Base-by-base conservation (phyloP, 2,329 filamentous ascomycete species). In the Ophiostoma ips region DNA sequence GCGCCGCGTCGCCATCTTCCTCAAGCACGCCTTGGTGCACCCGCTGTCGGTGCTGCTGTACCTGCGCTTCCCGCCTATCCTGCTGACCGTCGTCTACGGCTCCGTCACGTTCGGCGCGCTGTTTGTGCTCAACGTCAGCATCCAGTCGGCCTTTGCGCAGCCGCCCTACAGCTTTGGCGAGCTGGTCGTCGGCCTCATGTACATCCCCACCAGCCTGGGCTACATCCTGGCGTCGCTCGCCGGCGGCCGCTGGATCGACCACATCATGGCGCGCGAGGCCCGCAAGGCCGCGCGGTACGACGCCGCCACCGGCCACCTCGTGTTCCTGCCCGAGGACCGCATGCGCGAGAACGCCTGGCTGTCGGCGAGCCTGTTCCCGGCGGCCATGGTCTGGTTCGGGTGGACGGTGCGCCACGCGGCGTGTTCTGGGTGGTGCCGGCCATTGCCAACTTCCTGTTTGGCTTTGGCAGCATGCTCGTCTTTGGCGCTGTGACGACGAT, bases 341-440 rank as follows among this genome's bases (percentile, higher is more conserved):
- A 85, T 92, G 77, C 72, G 81, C 40, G 83, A 90, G 61, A 92
- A 94, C 60, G 83, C 83, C 3, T 90, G 82, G 82, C 64, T 89
- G 1, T 83, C 82, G 3, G 81, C 81, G 1, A 68, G 79, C 3
- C 57, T 89, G 43, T 89, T 84, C 57, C 87, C 87, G 0, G 70
- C 71, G 0, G 81, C 80, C 0, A 63, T 92, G 53, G 68, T 92
- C 28, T 80, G 81, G 69, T 92, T 86, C 60, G 87, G 87, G 4
- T 94, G 87, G 86, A 75, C 79, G 0, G 72, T 76, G 0, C 67
- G 81, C 38, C 74, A 78, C 53, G n/a, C n/a, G 84, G 80, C 1
- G 65, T 85, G 3, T 71, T 76, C 52, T 85, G 81, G 77, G 64
- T 79, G 12, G 78, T 77, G 28, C 71, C 76, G 51, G 71, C 76